Conservation (phyloP, 257 asterid genomes). For the Echites panduratus region DNA sequence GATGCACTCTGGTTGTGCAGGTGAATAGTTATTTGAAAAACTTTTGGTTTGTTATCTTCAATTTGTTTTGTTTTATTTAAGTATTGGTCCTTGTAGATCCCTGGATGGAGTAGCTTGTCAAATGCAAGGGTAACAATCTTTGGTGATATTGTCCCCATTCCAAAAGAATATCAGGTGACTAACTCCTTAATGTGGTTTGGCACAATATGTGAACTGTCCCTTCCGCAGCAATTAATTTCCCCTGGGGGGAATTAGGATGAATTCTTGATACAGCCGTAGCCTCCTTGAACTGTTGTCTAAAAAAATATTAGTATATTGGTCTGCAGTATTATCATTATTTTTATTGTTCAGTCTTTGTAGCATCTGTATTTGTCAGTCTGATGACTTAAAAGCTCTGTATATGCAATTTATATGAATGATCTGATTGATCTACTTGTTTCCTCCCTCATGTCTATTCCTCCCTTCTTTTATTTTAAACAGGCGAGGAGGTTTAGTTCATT, state of each 20-base stretch:
- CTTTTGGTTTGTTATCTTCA: constrained; percentile 14
- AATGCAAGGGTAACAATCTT: constrained; percentile 95
- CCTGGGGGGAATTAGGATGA: not conserved
- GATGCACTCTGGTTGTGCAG: constrained; percentile 90
- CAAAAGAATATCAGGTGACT: constrained; percentile 83
- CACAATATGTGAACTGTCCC: not conserved
- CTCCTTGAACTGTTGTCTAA: not conserved
- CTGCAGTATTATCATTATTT: not conserved
- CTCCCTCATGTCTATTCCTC: not conserved
- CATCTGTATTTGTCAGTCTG: not conserved
- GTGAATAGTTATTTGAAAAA: constrained; percentile 34
- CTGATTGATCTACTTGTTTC: not conserved
- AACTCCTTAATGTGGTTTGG: constrained; percentile 11
- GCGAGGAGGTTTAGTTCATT: not conserved
- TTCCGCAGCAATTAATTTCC: not conserved
- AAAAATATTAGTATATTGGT: not conserved
- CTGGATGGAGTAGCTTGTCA: constrained; percentile 99
- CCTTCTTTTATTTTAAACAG: not conserved
- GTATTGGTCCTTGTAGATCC: constrained; percentile 45
- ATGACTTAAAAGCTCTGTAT: not conserved
- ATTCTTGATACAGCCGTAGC: not conserved
- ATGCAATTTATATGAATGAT: not conserved
- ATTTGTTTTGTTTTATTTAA: constrained; percentile 19
- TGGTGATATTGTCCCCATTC: constrained; percentile 90
- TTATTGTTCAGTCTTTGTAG: not conserved